Percentiles rank a stretch among this genome's conserved stretches.
Conservation (phyloP, 2,329 filamentous ascomycete genomes). For the Bipolaris gigantea region DNA sequence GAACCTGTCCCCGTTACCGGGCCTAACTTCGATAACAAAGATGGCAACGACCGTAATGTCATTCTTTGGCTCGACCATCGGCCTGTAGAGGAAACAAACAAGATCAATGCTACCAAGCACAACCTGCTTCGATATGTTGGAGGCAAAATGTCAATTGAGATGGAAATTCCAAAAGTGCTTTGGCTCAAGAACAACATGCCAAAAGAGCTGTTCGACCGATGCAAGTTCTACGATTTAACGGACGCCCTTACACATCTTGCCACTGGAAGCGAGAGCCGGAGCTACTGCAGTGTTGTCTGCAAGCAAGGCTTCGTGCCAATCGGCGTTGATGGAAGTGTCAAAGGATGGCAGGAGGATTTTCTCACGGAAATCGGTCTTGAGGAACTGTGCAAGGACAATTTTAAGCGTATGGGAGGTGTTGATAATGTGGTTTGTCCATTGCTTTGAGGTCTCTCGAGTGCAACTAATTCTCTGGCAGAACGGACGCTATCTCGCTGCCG, state of each 20-base stretch:
- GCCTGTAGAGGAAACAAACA: slow-evolving; percentile 83
- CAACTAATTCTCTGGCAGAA: slow-evolving; percentile 65
- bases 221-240: slow-evolving; percentile 95
- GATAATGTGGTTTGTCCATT: slow-evolving; percentile 79
- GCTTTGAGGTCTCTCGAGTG: slow-evolving; percentile 20
- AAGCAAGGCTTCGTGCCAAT: slow-evolving; percentile 97
- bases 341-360: slow-evolving; percentile 98
- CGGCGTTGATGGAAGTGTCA: slow-evolving; percentile 95
- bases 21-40: slow-evolving; percentile 75
- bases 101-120: slow-evolving; percentile 91
- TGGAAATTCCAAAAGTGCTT: slow-evolving; percentile 98
- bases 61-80: slow-evolving; percentile 97
- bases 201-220: slow-evolving; percentile 81
- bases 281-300: slow-evolving; percentile 94
- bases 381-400: slow-evolving; percentile 82
- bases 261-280: slow-evolving; percentile 86
- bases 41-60: slow-evolving; percentile 86
- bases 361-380: slow-evolving; percentile 81
- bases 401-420: slow-evolving; percentile 91
- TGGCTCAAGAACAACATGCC: slow-evolving; percentile 99
- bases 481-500: slow-evolving; percentile 85
- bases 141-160: slow-evolving; percentile 98
- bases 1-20: slow-evolving; percentile 90
- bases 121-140: slow-evolving; percentile 94
- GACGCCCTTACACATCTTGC: slow-evolving; percentile 94